Base-by-base conservation (phyloP, 2,329 filamentous ascomycete genomes). In the Sporothrix schenckii region DNA sequence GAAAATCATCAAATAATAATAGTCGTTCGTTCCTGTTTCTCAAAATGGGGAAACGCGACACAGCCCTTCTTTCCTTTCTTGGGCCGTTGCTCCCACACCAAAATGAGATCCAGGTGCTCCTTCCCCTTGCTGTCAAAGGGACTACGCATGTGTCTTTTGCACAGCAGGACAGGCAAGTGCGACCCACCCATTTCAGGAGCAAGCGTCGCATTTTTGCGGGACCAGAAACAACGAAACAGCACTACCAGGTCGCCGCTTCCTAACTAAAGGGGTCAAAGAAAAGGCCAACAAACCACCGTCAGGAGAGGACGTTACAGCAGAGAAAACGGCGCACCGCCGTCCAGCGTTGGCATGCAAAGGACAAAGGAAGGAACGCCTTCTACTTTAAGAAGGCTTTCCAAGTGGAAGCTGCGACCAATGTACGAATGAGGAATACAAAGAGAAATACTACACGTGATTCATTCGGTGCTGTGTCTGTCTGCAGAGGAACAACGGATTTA, bases 161-260 rank as follows among this genome's bases (percentile, higher is more conserved):
- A 56, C 24, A 21, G 27, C 11, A 41, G 19, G 39, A 24, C 11
- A 21, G 65, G 66, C 27, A 65, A 30, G 70, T 49, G 66, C 66
- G 66, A 66, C 63, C 70, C 70, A 68, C 70, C 54, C n/a, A 27
- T 58, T 60, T 72, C 68, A 72, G 70, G 70, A 72, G 70, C 70
- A 69, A 69, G 70, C 67, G 70, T 54, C 30, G 30, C 69, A 50
- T 71, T 69, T 56, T 58, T 68, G 70, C 68, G 68, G 70, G 68
- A 63, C 70, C 6, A 27, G 61, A 60, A 69, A 67, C 60, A 41
- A 24, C 70, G 61, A 71, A 71, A 71, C 67, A 61, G 54, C 70
- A 61, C 70, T 67, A 71, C 34, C 53, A 21, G 9, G 54, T 10
- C n/a, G 39, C 50, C 44, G 66, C 47, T 68, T 68, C 19, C 52